These are phyloP conservation scores for Ophiostoma sp. DNA, from an alignment of 2,329 filamentous ascomycete genomes.

Conservation along the genomic window DNA sequence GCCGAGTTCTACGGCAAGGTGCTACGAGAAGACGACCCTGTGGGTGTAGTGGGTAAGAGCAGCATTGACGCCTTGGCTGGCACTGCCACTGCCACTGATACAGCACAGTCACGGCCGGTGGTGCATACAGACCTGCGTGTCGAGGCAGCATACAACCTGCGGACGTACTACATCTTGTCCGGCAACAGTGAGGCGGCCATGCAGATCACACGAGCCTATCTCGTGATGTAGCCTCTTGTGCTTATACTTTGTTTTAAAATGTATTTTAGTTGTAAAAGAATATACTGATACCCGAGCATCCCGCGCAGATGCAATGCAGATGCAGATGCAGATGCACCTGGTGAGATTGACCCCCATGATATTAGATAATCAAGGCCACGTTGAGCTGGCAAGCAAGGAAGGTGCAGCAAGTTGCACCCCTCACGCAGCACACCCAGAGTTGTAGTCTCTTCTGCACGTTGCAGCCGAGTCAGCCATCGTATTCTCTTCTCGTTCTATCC, in stretches of 20 bases:
- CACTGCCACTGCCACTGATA: background rate
- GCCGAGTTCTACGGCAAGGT: constrained; percentile 61
- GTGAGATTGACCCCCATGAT: background rate
- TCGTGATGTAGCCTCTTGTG: constrained; percentile 41
- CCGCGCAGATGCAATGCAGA: background rate
- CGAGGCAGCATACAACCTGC: constrained; percentile 71
- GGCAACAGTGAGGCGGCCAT: constrained; percentile 59
- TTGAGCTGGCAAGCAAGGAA: background rate
- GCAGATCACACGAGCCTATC: constrained; percentile 55
- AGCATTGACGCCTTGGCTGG: background rate
- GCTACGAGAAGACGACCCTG: constrained; percentile 37
- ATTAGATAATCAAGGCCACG: background rate
- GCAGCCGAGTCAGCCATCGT: background rate
- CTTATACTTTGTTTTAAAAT: background rate
- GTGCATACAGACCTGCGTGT: constrained; percentile 48
- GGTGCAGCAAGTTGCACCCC: background rate
- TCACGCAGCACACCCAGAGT: background rate
- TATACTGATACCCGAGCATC: background rate
- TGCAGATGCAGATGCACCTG: background rate
- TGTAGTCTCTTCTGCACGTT: background rate
- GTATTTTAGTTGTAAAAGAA: background rate
- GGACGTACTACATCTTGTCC: constrained; percentile 59
- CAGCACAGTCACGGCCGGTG: constrained; percentile 8
- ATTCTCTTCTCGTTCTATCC: background rate
- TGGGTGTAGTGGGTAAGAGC: constrained; percentile 19